phyloP scores from a whole-genome alignment of 2,329 filamentous ascomycete genomes.

The Alternaria triticimaculans region DNA sequence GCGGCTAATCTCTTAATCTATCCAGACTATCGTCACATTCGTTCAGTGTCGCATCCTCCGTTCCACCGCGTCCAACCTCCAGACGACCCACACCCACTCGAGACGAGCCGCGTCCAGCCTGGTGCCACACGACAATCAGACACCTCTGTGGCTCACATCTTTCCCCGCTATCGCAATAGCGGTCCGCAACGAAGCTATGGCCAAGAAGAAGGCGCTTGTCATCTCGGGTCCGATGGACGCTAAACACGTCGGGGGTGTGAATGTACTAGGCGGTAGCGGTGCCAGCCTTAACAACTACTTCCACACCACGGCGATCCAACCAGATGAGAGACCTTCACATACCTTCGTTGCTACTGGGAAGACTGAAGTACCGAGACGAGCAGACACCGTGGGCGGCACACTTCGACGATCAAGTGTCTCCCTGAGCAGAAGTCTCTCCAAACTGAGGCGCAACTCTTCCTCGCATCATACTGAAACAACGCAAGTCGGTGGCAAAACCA shows the following conservation, averaged over 20 bases:
- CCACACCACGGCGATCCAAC: conserved; percentile 22
- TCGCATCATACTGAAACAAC: conserved; percentile 23
- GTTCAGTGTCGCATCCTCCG: conserved; percentile 10
- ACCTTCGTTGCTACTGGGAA: conserved; percentile 31
- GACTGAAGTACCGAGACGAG: conserved; percentile 34
- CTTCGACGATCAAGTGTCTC: conserved; percentile 36
- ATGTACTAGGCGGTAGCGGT: conserved; percentile 28
- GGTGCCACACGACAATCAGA: conserved; percentile 13
- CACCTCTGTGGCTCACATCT: conserved; percentile 9
- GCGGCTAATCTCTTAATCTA: neutral
- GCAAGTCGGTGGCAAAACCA: conserved; percentile 5
- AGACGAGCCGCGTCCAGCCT: conserved; percentile 30
- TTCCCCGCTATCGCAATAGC: conserved; percentile 6
- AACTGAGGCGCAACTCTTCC: conserved; percentile 25
- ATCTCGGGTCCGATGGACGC: conserved; percentile 45
- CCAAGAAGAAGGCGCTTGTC: conserved; percentile 29
- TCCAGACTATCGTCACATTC: neutral
- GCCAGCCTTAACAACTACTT: conserved; percentile 30
- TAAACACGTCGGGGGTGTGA: conserved; percentile 42
- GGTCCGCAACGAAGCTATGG: conserved; percentile 16
- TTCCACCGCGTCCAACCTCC: neutral
- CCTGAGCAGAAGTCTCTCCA: conserved; percentile 35
- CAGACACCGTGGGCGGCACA: conserved; percentile 33
- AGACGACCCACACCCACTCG: conserved; percentile 21
- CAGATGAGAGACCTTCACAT: conserved; percentile 37